Evolutionary conservation across 2,329 filamentous ascomycete species (phyloP), one percentile per base, ranked within the genome.

Genomic region (Dichotomopilus funicola): DNA sequence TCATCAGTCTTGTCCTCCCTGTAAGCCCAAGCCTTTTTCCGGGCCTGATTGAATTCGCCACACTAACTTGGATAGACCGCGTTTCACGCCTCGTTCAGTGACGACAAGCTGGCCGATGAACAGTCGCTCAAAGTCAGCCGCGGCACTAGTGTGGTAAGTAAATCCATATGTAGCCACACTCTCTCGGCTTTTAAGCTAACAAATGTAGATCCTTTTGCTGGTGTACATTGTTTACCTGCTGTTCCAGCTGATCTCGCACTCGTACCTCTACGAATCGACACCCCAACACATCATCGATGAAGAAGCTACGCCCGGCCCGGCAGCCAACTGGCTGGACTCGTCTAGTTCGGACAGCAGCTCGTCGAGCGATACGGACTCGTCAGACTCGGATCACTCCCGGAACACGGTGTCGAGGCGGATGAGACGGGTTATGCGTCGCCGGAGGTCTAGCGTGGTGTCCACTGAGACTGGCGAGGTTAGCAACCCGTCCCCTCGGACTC

Each of bases 201-300:
- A 35, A 67, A 70, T 57, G 3, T 48, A 86, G 83, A 78, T 95
- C 51, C 75, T 96, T 7, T 78, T 95, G 1, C 68, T 95, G 37
- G 86, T 96, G 9, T 96, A 96, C 68, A 73, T 85, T 46, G 74
- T 95, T 13, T 96, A 95, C 67, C 80, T 96, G 37, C 67, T 95
- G 19, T 96, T 96, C 72, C 91, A 95, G 73, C 81, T 96, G 58
- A 95, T 95, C 72, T 94, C 90, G 1, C 91, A 96, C 68, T 81
- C 89, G 7, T 95, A 95, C 72, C 85, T 96, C 75, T 95, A 96
- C 64, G 88, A 91, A 70, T 94, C 90, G 62, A 96, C 89, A 5
- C 91, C 91, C 8, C 91, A 96, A 72, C 86, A 91, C 64, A 87
- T 95, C 58, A 94, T 96, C 60, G 91, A 96, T 63, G 90, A 94